Conservation (phyloP, 176 grass and related monocot species). For the Eleusine indica region DNA sequence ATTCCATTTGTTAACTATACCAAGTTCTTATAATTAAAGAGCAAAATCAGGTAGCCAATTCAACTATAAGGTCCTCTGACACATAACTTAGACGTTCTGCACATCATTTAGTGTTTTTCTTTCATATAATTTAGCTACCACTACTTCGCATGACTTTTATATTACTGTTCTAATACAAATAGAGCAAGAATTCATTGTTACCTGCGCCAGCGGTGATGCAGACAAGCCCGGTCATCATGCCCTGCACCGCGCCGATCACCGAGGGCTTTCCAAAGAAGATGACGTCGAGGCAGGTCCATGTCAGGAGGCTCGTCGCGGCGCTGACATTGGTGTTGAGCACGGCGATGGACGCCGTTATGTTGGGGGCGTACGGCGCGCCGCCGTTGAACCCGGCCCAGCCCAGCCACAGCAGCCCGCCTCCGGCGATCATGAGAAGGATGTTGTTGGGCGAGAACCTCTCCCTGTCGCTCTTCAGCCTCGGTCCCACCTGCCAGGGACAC, state of each 20-base stretch:
- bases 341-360: constrained; percentile 58
- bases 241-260: constrained; percentile 73
- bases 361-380: constrained; percentile 62
- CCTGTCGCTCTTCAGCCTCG: constrained; percentile 67
- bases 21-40: no score
- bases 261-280: constrained; percentile 78
- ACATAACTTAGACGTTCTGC: not conserved
- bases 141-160: not conserved
- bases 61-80: not conserved
- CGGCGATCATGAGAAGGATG: constrained; percentile 70
- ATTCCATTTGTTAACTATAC: not conserved
- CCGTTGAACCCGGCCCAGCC: constrained; percentile 86
- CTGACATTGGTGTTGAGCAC: constrained; percentile 77
- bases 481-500: constrained; percentile 55
- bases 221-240: constrained; percentile 86
- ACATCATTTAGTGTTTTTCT: no score
- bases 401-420: constrained; percentile 72
- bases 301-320: constrained; percentile 67
- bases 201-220: constrained; percentile 75
- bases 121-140: not conserved
- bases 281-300: constrained; percentile 80
- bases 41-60: not conserved
- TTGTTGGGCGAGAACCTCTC: constrained; percentile 78
- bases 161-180: not conserved
- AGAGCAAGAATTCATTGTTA: constrained; percentile 1